Evolutionary conservation across 1,139 yeast genomes (phyloP), one percentile per base, ranked within the genome.

Genomic region (Saccharomyces hybrid): DNA sequence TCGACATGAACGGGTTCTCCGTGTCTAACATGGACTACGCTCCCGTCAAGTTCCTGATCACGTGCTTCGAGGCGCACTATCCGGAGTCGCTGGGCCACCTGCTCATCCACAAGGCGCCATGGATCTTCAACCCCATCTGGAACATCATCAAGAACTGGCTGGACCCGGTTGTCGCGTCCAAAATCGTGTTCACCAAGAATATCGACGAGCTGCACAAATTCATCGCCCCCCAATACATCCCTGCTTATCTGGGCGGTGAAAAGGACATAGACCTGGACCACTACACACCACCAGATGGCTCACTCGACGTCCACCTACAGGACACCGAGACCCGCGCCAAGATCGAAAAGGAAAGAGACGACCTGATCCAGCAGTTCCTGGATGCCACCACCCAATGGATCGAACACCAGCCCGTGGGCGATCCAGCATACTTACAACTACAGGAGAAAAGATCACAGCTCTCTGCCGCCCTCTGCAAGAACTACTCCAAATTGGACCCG

Each of bases 101-200:
- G 52, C 76, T 87, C 64, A 82, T 89, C 58, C 95, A 89, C 72
- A 86, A 86, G 62, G 96, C 96, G 0, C 97, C 97, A 5, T 87
- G 96, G 95, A 78, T 89, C 49, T 89, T 89, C 74, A 80, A 84
- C 58, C 88, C 95, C 31, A 85, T 88, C 59, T 89, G 96, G 96
- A 83, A 82, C 58, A 78, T 88, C 61, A 83, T 89, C 64, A 88
- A 85, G 69, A 83, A 82, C 60, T 88, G 96, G 96, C 74, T 89
- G 55, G 96, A 89, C 66, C 96, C 96, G 1, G 91, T 84, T 7
- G 95, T 89, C 48, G 95, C 95, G 0, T 76, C 88, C 29, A 89
- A 88, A 71, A 84, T 89, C 61, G 77, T 79, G 27, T 89, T 89
- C 71, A 87, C 96, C 27, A 82, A 83, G 63, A 73, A 73, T 53